Base-by-base conservation (phyloP, 2,329 filamentous ascomycete genomes). In the Dactylella cylindrospora region DNA sequence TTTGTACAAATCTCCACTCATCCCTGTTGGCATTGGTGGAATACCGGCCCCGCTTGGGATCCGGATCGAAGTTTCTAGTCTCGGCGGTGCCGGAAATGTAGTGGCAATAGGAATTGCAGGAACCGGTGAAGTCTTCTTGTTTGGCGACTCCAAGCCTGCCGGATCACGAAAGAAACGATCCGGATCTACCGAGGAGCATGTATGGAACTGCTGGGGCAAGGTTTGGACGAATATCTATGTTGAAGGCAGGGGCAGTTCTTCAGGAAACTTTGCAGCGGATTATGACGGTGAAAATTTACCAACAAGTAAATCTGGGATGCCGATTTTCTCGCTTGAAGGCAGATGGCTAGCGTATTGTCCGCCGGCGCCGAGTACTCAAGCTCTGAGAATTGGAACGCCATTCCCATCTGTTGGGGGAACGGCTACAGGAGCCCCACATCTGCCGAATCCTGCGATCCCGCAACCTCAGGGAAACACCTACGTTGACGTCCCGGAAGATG, bases 161-260 rank as follows among this genome's bases (percentile, higher is more conserved):
- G 31, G 33, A 8, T 31, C 47, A 19, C 49, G 44, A 35, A 65
- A 52, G 5, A 31, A 51, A 15, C 60, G 68, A 8, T 60, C 67
- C 19, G 65, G 57, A 36, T 25, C 45, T 6, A 31, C 39, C 10
- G 60, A 64, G 29, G 64, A 67, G 22, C 41, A 53, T 29, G 52
- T 61, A 10, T 85, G 82, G 70, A 76, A 77, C 57, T 96, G 90
- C 68, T 77, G 93, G 51, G 90, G 85, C 15, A 98, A 98, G 74
- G 76, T 94, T 13, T 98, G 93, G 93, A 96, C 93, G 0, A 84
- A 84, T 36, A 76, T 95, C 22, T 88, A 93, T 70, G 80, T 83
- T 66, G 75, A 76, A 23, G 73, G 76, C 13, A 77, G 77, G 57
- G 75, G 75, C 19, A 77, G 80, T 23, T 71, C 75, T 20, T 67